Base-by-base conservation (phyloP, 345 rosid species). In the Moricandia arvensis region DNA sequence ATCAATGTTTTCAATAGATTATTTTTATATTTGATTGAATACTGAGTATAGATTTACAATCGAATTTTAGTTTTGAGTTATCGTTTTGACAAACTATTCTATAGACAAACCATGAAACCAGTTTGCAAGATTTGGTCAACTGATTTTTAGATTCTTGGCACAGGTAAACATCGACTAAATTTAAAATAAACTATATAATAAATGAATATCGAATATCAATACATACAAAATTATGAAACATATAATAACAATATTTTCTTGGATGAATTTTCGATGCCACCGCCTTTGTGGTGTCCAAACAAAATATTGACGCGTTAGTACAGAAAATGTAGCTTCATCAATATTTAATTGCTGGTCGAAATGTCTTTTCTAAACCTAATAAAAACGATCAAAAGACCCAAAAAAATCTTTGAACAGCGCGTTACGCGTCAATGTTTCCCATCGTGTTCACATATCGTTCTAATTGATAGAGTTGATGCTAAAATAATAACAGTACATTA, bases 211-310 rank as follows among this genome's bases (percentile, higher is more conserved):
- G 3, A 29, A 27, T 27, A 29, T 4, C 31, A 29, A 29, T 29
- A 29, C 31, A 29, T 29, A 29, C 5, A 29, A 29, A 29, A 29
- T 29, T 29, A 3, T 21, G 27, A 4, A 54, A 54, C 29, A 54
- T 53, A 13, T 58, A 59, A 41, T 43, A 29, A 38, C 21, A 74
- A 10, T 18, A 21, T 24, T 33, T 47, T 33, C 45, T 66, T 66
- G 60, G 7, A 58, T 45, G 67, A 33, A 59, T 47, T 75, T 51
- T 68, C 47, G 30, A 26, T 60, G 1, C 33, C 74, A 75, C 69
- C 69, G 63, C 26, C 54, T 62, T 24, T 67, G 66, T 74, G 49
- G 78, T 31, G 17, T 66, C 66, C 78, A 49, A 49, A 57, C 72
- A 45, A 66, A 41, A 38, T 29, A 17, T 57, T 18, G 59, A 65